phyloP scores from a whole-genome alignment of 495 filamentous ascomycete species.

The Aspergillus nidulans region DNA sequence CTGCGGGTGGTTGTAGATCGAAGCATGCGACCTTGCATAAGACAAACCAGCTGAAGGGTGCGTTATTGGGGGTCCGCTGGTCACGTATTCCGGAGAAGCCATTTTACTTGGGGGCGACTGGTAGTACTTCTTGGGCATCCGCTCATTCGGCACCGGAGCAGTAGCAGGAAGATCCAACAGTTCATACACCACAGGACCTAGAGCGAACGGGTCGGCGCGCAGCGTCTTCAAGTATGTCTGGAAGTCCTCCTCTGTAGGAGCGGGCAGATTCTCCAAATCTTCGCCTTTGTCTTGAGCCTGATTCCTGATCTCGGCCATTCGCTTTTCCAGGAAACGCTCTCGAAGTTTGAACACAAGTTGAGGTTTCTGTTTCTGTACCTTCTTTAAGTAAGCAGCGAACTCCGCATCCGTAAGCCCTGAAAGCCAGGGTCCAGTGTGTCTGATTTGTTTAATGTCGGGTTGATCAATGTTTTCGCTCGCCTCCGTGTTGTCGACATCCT shows the following conservation, averaged over 20 bases:
- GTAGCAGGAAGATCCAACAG: conserved; percentile 47
- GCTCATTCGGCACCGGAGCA: conserved; percentile 33
- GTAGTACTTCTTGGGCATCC: conserved; percentile 34
- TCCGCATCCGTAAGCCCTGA: conserved; percentile 67
- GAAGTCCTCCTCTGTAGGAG: conserved; percentile 57
- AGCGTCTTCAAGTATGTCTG: conserved; percentile 56
- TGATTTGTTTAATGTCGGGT: conserved; percentile 33
- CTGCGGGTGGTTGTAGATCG: conserved; percentile 74
- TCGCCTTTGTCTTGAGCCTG: conserved; percentile 48
- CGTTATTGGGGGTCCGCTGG: conserved; percentile 67
- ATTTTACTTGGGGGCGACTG: conserved; percentile 34
- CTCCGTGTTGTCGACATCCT: conserved; percentile 44
- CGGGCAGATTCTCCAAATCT: conserved; percentile 25
- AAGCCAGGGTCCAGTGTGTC: conserved; percentile 71
- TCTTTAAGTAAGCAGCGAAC: conserved; percentile 62
- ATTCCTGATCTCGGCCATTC: conserved; percentile 36
- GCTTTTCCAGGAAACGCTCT: conserved; percentile 35
- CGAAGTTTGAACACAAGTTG: conserved; percentile 62
- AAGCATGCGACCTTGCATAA: conserved; percentile 68
- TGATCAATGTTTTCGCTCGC: conserved; percentile 27
- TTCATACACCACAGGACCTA: conserved; percentile 42
- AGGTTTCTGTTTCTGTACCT: conserved; percentile 53
- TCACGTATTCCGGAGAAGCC: conserved; percentile 47
- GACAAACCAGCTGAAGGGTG: conserved; percentile 90
- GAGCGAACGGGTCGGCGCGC: conserved; percentile 47